phyloP scores from a whole-genome alignment of 495 filamentous ascomycete genomes.

The Achaetomiella virescens region DNA sequence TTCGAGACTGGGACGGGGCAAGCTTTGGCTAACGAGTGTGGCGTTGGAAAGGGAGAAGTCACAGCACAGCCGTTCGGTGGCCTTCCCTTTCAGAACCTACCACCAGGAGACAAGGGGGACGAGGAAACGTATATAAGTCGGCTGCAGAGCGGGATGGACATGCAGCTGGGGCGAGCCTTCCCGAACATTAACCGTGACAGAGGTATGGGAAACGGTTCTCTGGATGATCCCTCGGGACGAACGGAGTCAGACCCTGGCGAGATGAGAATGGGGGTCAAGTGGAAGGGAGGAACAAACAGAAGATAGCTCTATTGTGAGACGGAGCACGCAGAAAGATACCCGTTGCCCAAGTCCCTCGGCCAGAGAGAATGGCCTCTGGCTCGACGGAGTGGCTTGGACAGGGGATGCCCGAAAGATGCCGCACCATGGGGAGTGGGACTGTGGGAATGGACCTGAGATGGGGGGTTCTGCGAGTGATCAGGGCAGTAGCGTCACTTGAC shows the following conservation, averaged over 20 bases:
- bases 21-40: background rate
- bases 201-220: constrained; percentile 13
- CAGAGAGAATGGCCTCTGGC: constrained; percentile 10
- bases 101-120: background rate
- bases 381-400: constrained; percentile 11
- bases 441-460: constrained; percentile 10
- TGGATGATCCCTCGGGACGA: constrained; percentile 5
- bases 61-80: constrained; percentile 15
- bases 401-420: constrained; percentile 27
- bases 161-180: background rate
- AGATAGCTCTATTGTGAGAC: constrained; percentile 1
- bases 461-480: background rate
- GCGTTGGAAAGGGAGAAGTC: background rate
- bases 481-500: constrained; percentile 30
- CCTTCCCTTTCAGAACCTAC: background rate
- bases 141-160: background rate
- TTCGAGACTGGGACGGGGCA: background rate
- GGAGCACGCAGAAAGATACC: constrained; percentile 12
- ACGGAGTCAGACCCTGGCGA: constrained; percentile 8
- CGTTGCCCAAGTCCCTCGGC: constrained; percentile 8
- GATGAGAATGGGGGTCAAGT: constrained; percentile 2
- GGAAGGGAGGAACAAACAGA: background rate
- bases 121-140: constrained; percentile 13
- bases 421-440: constrained; percentile 24
- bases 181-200: constrained; percentile 19